Base-by-base conservation (phyloP, 1,284 basidiomycete species). In the Bondarzewia mesenterica region DNA sequence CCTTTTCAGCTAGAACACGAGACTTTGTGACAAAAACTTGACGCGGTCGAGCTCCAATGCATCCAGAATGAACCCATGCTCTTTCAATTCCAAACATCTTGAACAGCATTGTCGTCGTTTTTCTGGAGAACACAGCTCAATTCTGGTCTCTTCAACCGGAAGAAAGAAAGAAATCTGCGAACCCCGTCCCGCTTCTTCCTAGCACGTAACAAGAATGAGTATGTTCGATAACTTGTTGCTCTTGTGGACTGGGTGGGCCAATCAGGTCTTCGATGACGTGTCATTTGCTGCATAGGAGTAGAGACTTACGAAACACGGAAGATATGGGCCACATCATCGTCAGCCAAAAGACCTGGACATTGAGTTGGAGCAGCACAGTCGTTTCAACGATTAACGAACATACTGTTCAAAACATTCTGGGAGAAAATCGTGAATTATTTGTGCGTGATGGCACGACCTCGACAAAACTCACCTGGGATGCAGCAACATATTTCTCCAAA, bases 21-120 rank as follows among this genome's bases (percentile, higher is more conserved):
- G 83, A 86, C 58, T 85, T 78, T 0, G 85, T 88, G 1, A 89
- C 78, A 54, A 88, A 88, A 2, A 88, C 63, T 56, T 88, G 85
- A 16, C 82, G 73, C 0, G 78, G 77, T 48, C 69, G 71, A 25
- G 68, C 56, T 20, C 54, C 56, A 56, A 26, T 25, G 3, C 16
- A 40, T 3, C 62, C 62, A 15, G 60, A 60, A 23, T 66, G 52
- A 38, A 73, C 64, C 62, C 72, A 78, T 1, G 71, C 66, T 8
- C 73, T 67, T 54, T 86, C 79, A 6, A 85, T 74, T 4, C 77
- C 73, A 4, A 86, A 65, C 74, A 86, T 86, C 63, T 84, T 85
- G 68, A 80, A 83, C 0, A 85, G 63, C 74, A 86, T 83, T 0
- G 82, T 84, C 0, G 83, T 85, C 0, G 83, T 88, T 73, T 88